Conservation (phyloP, 2,329 filamentous ascomycete genomes). For the Venturia carpophila region DNA sequence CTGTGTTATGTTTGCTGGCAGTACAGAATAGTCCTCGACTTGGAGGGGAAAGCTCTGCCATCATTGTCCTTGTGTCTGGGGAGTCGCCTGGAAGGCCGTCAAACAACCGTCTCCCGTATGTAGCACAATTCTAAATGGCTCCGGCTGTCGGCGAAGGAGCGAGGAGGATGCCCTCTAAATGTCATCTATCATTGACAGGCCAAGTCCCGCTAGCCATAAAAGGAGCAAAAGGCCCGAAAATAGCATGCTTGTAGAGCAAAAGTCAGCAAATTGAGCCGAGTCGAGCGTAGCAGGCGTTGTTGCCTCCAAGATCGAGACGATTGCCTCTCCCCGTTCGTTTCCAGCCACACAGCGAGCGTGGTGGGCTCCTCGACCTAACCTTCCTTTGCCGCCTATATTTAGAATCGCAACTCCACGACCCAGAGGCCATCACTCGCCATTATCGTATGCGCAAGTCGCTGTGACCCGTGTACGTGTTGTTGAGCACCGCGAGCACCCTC, state of each 20-base stretch:
- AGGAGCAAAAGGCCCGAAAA: not conserved
- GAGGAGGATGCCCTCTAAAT: conserved; percentile 2
- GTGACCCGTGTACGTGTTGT: not conserved
- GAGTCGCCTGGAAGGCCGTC: not conserved
- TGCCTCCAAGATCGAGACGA: not conserved
- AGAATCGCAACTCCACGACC: conserved; percentile 8
- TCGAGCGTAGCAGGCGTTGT: not conserved
- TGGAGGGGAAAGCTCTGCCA: not conserved
- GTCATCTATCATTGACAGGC: conserved; percentile 10
- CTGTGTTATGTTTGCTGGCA: not conserved
- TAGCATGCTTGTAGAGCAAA: not conserved
- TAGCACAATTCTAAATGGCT: conserved; percentile 9
- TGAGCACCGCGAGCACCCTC: not conserved
- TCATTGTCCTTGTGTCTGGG: not conserved
- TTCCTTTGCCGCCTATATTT: conserved; percentile 30
- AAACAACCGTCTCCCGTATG: not conserved
- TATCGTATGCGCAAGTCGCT: not conserved
- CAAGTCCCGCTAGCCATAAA: not conserved
- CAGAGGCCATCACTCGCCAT: not conserved
- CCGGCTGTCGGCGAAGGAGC: not conserved
- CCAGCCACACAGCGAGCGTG: conserved; percentile 6
- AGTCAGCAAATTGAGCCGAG: not conserved
- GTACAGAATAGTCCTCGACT: not conserved
- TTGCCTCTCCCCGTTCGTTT: not conserved
- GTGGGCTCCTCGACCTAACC: conserved; percentile 32